These are phyloP conservation scores for Ananas comosus DNA, from an alignment of 176 grass and related monocot species.

Conservation along the genomic window DNA sequence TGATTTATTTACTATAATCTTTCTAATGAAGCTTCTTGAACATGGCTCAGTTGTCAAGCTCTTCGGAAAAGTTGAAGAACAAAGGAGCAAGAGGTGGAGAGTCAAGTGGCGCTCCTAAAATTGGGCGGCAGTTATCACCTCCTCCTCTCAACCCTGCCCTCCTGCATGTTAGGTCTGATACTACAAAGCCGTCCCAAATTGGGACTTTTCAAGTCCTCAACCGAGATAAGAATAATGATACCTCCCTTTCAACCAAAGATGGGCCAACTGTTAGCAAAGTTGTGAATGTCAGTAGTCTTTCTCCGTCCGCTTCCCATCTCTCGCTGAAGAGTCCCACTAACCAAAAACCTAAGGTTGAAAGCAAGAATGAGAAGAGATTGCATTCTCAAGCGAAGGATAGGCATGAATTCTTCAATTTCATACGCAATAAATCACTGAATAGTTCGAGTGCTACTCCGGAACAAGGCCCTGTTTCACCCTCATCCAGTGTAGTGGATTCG, in stretches of 20 bases:
- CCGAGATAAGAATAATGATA: conserved; percentile 28
- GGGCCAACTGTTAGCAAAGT: conserved; percentile 15
- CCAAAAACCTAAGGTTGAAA: conserved; percentile 8
- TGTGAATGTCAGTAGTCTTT: not conserved
- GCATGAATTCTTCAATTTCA: conserved; percentile 36
- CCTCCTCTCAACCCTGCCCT: conserved; percentile 24
- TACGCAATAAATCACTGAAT: conserved; percentile 26
- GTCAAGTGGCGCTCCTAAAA: conserved; percentile 2
- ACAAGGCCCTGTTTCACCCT: not conserved
- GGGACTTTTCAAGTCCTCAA: conserved; percentile 46
- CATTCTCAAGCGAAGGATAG: conserved; percentile 36
- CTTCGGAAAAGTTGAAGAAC: conserved; percentile 32
- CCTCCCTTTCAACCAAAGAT: conserved; percentile 15
- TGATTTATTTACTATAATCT: not conserved
- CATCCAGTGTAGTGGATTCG: conserved; percentile 3
- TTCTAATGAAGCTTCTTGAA: not conserved
- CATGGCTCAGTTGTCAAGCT: conserved; percentile 25
- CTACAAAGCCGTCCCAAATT: conserved; percentile 21
- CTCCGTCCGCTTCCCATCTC: conserved; percentile 9
- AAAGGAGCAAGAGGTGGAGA: conserved; percentile 23
- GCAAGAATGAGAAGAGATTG: conserved; percentile 19
- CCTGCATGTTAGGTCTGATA: conserved; percentile 22
- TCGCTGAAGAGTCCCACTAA: conserved; percentile 24
- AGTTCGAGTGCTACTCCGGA: conserved; percentile 16
- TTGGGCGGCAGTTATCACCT: conserved; percentile 17